Base-by-base conservation (phyloP, 352 stramenopile species). In the Phytophthora uliginosa region DNA sequence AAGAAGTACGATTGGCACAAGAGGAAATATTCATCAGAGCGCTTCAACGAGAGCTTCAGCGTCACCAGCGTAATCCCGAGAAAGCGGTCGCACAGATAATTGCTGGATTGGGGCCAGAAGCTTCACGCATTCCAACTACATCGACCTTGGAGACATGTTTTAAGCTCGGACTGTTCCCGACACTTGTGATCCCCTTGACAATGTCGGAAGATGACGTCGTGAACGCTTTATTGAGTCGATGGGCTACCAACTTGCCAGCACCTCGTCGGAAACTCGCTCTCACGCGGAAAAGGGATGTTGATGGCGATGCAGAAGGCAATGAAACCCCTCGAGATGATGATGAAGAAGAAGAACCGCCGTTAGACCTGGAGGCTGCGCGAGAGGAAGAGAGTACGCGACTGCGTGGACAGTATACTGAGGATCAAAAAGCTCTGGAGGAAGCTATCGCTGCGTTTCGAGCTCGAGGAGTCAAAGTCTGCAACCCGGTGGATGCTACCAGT, bases 311-410 rank as follows among this genome's bases (percentile, higher is more conserved):
- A 22, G 63, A 62, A 45, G 60, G 54, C 3, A 75, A 73, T 31
- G 62, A 15, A 1, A 53, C 9, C n/a, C 24, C 51, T 58, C 33
- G 48, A 15, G 47, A 73, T 5, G 74, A 58, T n/a, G 71, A 69
- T 3, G 57, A 69, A 10, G 73, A 67, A n/a, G 71, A 69, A 18
- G 72, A 83, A 7, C 48, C 68, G 9, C 55, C 66, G 3, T 57
- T 77, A 7, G 76, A 88, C 24, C 50, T 81, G 4, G 83, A 82
- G 52, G 74, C 68, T 24, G 69, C 62, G 4, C 78, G 84, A 42
- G 80, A 85, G 22, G 79, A 88, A 60, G 73, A 92, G 45, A 74
- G 18, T 5, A 64, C 76, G 63, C 79, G 81, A 8, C 60, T 93
- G 7, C 63, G 75, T 31, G 79, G 89, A 36, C 82, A 89, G 59